Evolutionary conservation across 805 yeast genomes (phyloP), one percentile per base, ranked within the genome.

Genomic region (Hanseniaspora clermontiae): DNA sequence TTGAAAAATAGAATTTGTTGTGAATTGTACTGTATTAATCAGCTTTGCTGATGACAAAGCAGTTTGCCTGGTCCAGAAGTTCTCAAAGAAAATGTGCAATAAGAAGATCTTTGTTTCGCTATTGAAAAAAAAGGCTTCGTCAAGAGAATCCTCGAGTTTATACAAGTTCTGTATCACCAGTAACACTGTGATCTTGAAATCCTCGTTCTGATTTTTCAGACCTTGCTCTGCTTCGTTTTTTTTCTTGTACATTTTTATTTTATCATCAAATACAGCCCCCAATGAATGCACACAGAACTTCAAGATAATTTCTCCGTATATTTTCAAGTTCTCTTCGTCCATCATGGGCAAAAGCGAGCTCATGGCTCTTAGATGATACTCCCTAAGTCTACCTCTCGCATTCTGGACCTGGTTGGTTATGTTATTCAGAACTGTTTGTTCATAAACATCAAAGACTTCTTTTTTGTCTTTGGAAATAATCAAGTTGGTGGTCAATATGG

Each of bases 331-430:
- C 59, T 88, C 96, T 17, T 81, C 81, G 57, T 81, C 84, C 96
- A 91, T 88, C 52, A 91, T 70, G 0, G 97, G 95, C 5, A 90
- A 81, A 5, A 90, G 73, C 31, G 80, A 78, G 0, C 95, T 96
- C 27, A 90, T 72, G 52, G 95, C 85, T 63, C 79, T 80, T 59
- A 91, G 65, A 64, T 84, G 87, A 1, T 87, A 80, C 0, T 95
- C 84, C 51, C 89, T 72, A 0, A 82, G 75, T 62, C 80, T 79
- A 5, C 97, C 97, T 59, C 95, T 73, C 60, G 86, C 93, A 42
- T 76, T 76, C 48, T 80, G 76, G 27, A 87, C 77, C 5, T 95
- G 96, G 11, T 72, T 69, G 95, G 96, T 89, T 6, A 87, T 70
- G 0, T 88, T 85, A 56, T 86, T 91, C 38, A 91, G 65, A 0